Percentiles rank a stretch among this genome's conserved stretches.
Conservation (phyloP, 331 rosid genomes). For the Malus hybrid region DNA sequence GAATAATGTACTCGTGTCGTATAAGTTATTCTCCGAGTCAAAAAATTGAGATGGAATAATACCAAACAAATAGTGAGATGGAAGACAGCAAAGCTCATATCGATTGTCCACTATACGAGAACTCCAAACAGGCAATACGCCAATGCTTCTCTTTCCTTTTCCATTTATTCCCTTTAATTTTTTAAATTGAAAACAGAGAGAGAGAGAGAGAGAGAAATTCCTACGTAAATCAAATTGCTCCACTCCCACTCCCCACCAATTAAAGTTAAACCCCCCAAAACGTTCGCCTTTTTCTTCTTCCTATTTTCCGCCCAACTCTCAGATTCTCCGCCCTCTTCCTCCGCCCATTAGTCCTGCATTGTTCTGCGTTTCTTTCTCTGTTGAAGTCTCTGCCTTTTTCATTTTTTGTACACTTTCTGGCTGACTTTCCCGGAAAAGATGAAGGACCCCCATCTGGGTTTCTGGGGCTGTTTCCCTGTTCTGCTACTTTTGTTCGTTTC, state of each 20-base stretch:
- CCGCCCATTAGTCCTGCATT: neutral
- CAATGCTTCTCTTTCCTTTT: no score
- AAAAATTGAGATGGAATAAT: neutral
- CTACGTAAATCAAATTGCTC: neutral
- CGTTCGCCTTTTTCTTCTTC: neutral
- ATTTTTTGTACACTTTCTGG: neutral
- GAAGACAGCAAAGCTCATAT: neutral
- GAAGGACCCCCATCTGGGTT: conserved; percentile 25
- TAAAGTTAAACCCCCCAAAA: neutral
- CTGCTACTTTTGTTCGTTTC: neutral
- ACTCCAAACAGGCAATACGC: neutral
- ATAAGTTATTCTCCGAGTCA: no score
- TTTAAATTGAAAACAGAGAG: no score
- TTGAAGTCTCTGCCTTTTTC: neutral
- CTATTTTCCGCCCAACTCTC: neutral
- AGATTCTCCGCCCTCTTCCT: conserved; percentile 15
- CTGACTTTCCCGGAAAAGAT: neutral
- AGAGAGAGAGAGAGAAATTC: no score
- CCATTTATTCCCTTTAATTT: neutral
- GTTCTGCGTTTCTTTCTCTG: neutral
- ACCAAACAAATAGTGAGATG: neutral
- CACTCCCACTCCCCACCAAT: neutral
- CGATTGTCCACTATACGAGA: neutral
- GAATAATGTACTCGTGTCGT: no score
- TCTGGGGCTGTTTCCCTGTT: conserved; percentile 3